These are phyloP conservation scores for Thelonectria olida DNA, from an alignment of 2,329 filamentous ascomycete species.

Conservation along the genomic window DNA sequence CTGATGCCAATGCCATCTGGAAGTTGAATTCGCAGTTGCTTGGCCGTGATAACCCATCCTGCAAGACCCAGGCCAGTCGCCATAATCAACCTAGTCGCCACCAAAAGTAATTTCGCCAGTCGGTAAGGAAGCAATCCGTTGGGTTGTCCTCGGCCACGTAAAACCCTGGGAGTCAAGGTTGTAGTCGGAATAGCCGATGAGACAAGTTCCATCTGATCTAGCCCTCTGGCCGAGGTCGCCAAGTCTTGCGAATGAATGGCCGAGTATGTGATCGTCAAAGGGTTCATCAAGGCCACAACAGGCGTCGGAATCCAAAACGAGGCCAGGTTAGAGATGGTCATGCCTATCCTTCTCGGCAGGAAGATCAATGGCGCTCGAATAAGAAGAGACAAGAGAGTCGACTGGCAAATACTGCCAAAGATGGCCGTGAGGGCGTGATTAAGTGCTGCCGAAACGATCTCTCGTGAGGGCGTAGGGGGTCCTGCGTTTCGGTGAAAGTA, in stretches of 20 bases:
- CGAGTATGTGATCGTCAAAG: slow-evolving; percentile 89
- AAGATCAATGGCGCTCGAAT: slow-evolving; percentile 87
- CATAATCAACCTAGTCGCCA: slow-evolving; percentile 92
- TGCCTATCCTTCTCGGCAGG: slow-evolving; percentile 74
- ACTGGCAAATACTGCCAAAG: slow-evolving; percentile 91
- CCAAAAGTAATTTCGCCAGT: slow-evolving; percentile 88
- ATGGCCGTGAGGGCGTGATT: slow-evolving; percentile 84
- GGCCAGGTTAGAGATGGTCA: slow-evolving; percentile 75
- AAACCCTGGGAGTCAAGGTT: slow-evolving; percentile 68
- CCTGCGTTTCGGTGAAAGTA: slow-evolving; percentile 93
- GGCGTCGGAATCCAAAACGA: slow-evolving; percentile 87
- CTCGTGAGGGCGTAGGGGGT: slow-evolving; percentile 78
- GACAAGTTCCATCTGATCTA: slow-evolving; percentile 85
- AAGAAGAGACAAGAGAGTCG: slow-evolving; percentile 81
- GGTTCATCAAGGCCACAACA: slow-evolving; percentile 87
- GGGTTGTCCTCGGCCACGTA: slow-evolving; percentile 53
- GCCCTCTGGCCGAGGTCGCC: slow-evolving; percentile 77
- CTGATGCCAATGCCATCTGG: slow-evolving; percentile 65
- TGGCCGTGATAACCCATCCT: slow-evolving; percentile 94
- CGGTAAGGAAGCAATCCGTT: slow-evolving; percentile 82
- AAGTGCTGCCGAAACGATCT: slow-evolving; percentile 85
- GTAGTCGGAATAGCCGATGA: slow-evolving; percentile 78
- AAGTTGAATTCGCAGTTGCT: slow-evolving; percentile 72
- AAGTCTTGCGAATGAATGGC: slow-evolving; percentile 92
- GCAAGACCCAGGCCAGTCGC: slow-evolving; percentile 89